Base-by-base conservation (phyloP, 306 rosid species). In the Rubus parviflorus region DNA sequence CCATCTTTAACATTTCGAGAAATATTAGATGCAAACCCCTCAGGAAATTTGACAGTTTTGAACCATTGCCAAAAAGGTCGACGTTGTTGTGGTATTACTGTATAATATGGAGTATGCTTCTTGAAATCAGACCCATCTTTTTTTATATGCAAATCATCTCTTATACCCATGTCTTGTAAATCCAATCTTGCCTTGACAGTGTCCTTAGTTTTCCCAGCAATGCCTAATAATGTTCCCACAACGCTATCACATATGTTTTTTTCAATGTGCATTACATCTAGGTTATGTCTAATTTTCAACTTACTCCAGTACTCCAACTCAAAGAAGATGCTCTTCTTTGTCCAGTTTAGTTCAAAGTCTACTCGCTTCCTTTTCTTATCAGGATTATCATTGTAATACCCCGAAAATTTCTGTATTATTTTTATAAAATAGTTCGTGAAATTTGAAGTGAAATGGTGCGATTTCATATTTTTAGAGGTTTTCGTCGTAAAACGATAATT, bases 251-350 rank as follows among this genome's bases (percentile, higher is more conserved):
- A 13, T 13, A 46, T 15, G 25, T 30, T 69, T 16, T 69, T 69
- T 23, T 46, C 73, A 10, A 45, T 47, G 30, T 20, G 48, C 73
- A 69, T 69, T 19, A 69, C 74, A 47, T 68, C 72, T 37, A 68
- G 7, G 37, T 68, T 68, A 43, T 68, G 72, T 43, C 72, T 43
- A 30, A 68, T 17, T 22, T 45, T 45, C 57, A 69, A 13, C 12
- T 22, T 47, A 17, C n/a, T 7, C 74, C 56, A 69, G 13, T 69
- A 47, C 8, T 45, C 57, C 1, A 69, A 69, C 56, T 69, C 74
- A 20, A 69, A 69, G 37, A 69, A 69, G 23, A 69, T 45, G 46
- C 58, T 47, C 41, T 45, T 69, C 20, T 69, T 71, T 10, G 52
- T 71, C 63, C 75, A 71, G 45, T 51, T 71, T 1, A 4, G 3